Base-by-base conservation (phyloP, 768 basidiomycete genomes). In the Boletellus ananiceps region DNA sequence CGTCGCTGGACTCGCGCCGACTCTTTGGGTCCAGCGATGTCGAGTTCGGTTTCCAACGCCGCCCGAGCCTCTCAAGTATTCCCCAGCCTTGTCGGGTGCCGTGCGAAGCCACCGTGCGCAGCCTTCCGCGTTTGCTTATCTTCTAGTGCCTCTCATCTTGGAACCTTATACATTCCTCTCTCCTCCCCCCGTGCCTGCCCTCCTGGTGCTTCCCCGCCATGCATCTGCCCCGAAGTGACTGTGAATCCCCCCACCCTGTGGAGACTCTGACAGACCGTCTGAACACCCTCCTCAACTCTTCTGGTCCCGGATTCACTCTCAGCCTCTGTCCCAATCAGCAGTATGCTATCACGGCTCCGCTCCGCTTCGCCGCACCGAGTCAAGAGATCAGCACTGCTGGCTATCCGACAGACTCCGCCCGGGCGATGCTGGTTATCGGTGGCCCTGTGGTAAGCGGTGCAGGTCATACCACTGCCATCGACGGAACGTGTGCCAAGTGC, bases 341-440 rank as follows among this genome's bases (percentile, higher is more conserved):
- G 41, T 93, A 93, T 60, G 48, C 76, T 51, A 78, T 92, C 50
- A 74, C 79, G 44, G 76, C 80, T 2, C 83, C 87, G 1, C 74
- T 93, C 43, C 66, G 75, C 23, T 90, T 89, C 57, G 73, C 81
- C 0, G 77, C 81, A 9, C 72, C 77, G 0, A 72, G 82, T 57
- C 84, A 93, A 66, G 91, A 93, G 67, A 91, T 93, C 40, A 87
- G 81, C 56, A 93, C 91, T 0, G 58, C 74, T 4, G 87, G 87
- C 14, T 86, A 89, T 52, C 91, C 91, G 0, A 80, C 75, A 0
- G 87, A 75, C 19, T 70, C 76, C 46, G 71, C 74, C 12, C 75
- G 91, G 51, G 91, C 91, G 5, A 80, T 74, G 3, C 74, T 93
- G 13, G 72, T 83, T 27, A 84, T 93, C 9, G 68, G 68, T 57